phyloP scores from a whole-genome alignment of 2,329 filamentous ascomycete genomes.

The Alternaria postmessia region DNA sequence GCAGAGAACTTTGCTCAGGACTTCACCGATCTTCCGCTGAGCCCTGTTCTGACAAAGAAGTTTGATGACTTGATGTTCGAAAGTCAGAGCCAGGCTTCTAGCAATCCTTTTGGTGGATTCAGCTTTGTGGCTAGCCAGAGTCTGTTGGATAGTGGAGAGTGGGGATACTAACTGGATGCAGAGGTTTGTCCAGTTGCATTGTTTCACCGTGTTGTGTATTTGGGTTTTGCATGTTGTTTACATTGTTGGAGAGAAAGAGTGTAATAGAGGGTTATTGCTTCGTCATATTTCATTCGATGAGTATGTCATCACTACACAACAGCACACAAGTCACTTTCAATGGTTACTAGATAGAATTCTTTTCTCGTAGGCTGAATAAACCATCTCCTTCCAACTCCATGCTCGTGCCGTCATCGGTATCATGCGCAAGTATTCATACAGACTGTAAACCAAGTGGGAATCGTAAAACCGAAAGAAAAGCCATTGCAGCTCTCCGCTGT shows the following conservation, averaged over 20 bases:
- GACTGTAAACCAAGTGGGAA: constrained; percentile 22
- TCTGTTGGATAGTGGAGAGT: constrained; percentile 53
- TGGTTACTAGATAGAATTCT: constrained; percentile 4
- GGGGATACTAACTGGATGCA: constrained; percentile 35
- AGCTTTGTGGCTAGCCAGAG: constrained; percentile 63
- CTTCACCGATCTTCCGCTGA: constrained; percentile 86
- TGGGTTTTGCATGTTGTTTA: constrained; percentile 1
- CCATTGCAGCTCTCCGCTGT: background rate
- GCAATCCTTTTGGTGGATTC: constrained; percentile 63
- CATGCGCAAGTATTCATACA: constrained; percentile 18
- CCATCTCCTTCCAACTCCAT: constrained; percentile 12
- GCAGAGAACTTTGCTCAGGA: constrained; percentile 96
- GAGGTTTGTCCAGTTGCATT: background rate
- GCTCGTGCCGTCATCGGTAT: constrained; percentile 11
- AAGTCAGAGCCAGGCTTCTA: constrained; percentile 48
- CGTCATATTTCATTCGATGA: background rate
- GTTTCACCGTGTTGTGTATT: background rate
- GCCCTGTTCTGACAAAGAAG: constrained; percentile 64
- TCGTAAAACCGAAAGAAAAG: constrained; percentile 16
- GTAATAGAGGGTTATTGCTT: background rate
- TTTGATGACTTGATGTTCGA: constrained; percentile 38
- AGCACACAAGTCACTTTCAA: background rate
- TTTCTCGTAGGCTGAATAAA: background rate
- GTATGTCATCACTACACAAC: background rate
- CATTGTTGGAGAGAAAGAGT: background rate